Conservation (phyloP, 2,329 filamentous ascomycete genomes). For the Xylaria polymorpha region DNA sequence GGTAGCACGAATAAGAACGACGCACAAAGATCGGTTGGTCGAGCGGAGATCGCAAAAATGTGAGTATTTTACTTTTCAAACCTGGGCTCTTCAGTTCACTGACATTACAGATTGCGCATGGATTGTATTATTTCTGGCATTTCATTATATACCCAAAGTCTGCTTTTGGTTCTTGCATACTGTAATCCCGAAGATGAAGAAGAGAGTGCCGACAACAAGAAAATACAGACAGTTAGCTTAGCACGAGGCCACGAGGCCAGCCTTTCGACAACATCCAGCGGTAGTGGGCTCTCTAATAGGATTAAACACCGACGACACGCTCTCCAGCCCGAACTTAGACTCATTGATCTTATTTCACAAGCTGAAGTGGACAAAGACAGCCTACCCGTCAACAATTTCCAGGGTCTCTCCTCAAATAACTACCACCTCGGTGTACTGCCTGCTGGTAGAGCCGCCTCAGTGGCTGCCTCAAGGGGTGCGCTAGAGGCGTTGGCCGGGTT, state of each 20-base stretch:
- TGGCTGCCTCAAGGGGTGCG: constrained; percentile 73
- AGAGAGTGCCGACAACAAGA: constrained; percentile 67
- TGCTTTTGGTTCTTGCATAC: constrained; percentile 92
- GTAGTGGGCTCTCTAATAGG: constrained; percentile 72
- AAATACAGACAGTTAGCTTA: constrained; percentile 49
- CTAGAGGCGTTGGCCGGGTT: constrained; percentile 80
- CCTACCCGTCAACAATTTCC: constrained; percentile 85
- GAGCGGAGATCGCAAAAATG: constrained; percentile 93
- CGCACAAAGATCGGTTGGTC: constrained; percentile 78
- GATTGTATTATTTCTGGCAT: constrained; percentile 98
- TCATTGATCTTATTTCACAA: constrained; percentile 90
- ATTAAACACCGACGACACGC: constrained; percentile 80
- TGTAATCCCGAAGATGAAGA: constrained; percentile 75
- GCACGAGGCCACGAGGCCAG: constrained; percentile 55
- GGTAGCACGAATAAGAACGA: constrained; percentile 75
- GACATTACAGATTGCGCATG: constrained; percentile 77
- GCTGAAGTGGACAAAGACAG: constrained; percentile 89
- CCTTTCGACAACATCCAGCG: constrained; percentile 60
- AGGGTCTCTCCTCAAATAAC: constrained; percentile 86
- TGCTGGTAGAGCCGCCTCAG: constrained; percentile 73
- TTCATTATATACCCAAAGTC: constrained; percentile 91
- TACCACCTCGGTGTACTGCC: constrained; percentile 91
- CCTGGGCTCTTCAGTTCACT: constrained; percentile 38
- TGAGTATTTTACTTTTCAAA: constrained; percentile 59
- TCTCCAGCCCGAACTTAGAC: constrained; percentile 85